Conservation (phyloP, 805 yeast species). For the Ogataea ganodermae region DNA sequence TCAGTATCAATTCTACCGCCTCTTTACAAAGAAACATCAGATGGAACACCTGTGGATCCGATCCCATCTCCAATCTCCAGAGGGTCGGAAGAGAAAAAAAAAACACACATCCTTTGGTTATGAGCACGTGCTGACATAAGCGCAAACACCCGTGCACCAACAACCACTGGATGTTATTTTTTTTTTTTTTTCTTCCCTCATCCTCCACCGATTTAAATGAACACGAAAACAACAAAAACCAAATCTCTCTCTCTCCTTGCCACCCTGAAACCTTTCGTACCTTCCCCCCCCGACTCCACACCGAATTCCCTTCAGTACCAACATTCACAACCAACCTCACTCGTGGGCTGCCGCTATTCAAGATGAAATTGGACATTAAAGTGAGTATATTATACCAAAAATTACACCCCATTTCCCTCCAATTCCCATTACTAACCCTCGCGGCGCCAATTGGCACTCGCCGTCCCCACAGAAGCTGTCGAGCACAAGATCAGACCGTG, state of each 20-base stretch:
- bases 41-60: not conserved
- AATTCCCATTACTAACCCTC: not conserved
- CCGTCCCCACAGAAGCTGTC: constrained; percentile 61
- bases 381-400: constrained; percentile 31
- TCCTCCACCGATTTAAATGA: not conserved
- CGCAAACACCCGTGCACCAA: constrained; percentile 1
- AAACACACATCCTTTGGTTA: not conserved
- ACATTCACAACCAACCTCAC: not conserved
- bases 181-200: not conserved
- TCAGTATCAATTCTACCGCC: not conserved
- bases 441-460: constrained; percentile 1
- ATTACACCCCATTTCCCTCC: not conserved
- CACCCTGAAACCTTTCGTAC: too few relatives aligned
- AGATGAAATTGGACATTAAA: constrained; percentile 54
- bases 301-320: not conserved
- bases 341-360: constrained; percentile 1
- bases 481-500: constrained; percentile 92
- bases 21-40: not conserved
- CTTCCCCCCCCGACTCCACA: too few relatives aligned
- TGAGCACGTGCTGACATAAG: not conserved
- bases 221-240: constrained; percentile 8
- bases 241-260: not conserved
- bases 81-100: not conserved
- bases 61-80: too few relatives aligned
- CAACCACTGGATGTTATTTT: too few relatives aligned